A percentile compares a stretch with the other conserved stretches of the same genome.
phyloP scores from a whole-genome alignment of 805 yeast genomes.

The Lipomyces japonicus region DNA sequence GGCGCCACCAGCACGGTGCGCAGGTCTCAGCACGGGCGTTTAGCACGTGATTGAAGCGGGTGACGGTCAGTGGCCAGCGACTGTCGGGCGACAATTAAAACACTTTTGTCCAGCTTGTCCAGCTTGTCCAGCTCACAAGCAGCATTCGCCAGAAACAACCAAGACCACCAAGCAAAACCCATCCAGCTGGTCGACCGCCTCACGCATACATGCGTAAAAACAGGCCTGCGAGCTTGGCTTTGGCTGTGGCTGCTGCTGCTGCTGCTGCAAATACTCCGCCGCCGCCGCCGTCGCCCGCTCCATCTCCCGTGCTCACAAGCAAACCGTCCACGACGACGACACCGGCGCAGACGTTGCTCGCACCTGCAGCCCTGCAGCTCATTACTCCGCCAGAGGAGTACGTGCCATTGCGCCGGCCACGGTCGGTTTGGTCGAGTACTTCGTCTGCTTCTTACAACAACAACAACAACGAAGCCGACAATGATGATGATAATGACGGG shows the following conservation, averaged over 20 bases:
- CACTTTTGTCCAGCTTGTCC: too few species aligned
- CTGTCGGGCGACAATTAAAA: too few species aligned
- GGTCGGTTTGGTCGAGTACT: background rate
- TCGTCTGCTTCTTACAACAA: background rate
- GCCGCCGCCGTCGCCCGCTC: slow-evolving; percentile 23
- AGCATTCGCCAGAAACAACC: too few species aligned
- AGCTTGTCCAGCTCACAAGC: too few species aligned
- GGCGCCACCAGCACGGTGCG: too few species aligned
- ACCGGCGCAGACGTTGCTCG: background rate
- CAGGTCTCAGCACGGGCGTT: too few species aligned
- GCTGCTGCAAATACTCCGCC: slow-evolving; percentile 8
- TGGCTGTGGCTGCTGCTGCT: slow-evolving; percentile 7
- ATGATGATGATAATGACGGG: slow-evolving; percentile 17
- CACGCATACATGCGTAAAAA: slow-evolving; percentile 44
- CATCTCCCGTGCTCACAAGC: slow-evolving; percentile 3
- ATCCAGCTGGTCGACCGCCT: too few species aligned
- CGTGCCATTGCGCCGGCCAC: slow-evolving; percentile 1
- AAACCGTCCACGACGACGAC: background rate
- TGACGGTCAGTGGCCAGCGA: too few species aligned
- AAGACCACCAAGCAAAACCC: too few species aligned
- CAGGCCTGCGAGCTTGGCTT: slow-evolving; percentile 20
- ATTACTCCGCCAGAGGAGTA: slow-evolving; percentile 25
- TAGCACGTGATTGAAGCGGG: too few species aligned
- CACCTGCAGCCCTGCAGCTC: slow-evolving; percentile 1
- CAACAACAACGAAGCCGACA: background rate